Evolutionary conservation across 345 rosid genomes (phyloP).

Genomic region (Camelina laxa): DNA sequence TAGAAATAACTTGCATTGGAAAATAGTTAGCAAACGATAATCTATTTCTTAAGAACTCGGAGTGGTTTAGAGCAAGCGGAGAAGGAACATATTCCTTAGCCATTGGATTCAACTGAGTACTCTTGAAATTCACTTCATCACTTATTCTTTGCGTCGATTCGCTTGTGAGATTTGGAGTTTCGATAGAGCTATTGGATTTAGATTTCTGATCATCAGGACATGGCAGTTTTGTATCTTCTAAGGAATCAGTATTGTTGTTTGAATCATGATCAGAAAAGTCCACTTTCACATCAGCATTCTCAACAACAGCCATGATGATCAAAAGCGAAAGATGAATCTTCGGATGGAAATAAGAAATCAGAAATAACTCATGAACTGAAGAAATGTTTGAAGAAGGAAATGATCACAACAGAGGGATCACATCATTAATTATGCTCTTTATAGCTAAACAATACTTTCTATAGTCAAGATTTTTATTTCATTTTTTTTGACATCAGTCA

Average conservation of each 20-base stretch:
- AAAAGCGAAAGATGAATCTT: conserved; percentile 18
- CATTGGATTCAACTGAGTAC: conserved; percentile 82
- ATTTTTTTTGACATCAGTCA: background rate
- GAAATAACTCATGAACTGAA: background rate
- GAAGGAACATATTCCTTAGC: conserved; percentile 83
- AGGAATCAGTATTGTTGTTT: conserved; percentile 51
- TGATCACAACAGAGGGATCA: background rate
- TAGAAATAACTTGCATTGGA: conserved; percentile 50
- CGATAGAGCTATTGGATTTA: conserved; percentile 43
- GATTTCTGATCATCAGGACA: conserved; percentile 54
- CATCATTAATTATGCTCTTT: background rate
- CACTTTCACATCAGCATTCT: conserved; percentile 70
- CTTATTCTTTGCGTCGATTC: conserved; percentile 18
- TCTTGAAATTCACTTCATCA: conserved; percentile 46
- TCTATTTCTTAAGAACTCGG: conserved; percentile 42
- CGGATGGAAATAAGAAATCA: background rate
- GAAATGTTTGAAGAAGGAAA: background rate
- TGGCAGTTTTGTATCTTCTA: conserved; percentile 42
- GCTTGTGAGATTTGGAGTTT: conserved; percentile 29
- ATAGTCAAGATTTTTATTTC: conserved; percentile 2
- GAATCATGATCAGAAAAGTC: conserved; percentile 60
- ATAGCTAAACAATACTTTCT: background rate
- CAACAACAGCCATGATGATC: conserved; percentile 83
- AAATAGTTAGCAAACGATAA: conserved; percentile 50
- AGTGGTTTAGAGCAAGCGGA: conserved; percentile 48